Evolutionary conservation across 345 rosid genomes (phyloP).

Genomic region (Citrus australasica): DNA sequence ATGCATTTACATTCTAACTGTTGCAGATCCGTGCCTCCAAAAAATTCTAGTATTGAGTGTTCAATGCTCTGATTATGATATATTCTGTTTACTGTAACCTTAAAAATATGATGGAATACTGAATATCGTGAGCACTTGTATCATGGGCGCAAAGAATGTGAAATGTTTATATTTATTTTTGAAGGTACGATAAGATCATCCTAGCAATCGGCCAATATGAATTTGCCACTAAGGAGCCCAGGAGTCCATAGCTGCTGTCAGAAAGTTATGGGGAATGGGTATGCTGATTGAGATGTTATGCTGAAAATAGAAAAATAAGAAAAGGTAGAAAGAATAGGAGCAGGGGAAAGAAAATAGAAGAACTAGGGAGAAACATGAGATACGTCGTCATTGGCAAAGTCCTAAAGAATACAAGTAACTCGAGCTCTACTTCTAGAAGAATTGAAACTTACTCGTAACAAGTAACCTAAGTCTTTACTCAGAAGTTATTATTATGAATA

Average conservation of each 20-base stretch:
- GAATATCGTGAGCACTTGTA: not conserved
- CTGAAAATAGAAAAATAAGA: not conserved
- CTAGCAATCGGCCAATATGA: too few relatives aligned
- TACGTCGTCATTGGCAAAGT: not conserved
- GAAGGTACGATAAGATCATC: not conserved
- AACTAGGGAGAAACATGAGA: not conserved
- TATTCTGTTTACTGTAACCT: not conserved
- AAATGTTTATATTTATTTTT: not conserved
- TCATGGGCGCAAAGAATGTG: not conserved
- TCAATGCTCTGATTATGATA: not conserved
- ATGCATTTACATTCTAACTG: not conserved
- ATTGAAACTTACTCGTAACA: not conserved
- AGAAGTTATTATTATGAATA: not conserved
- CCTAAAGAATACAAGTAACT: not conserved
- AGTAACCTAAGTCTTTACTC: not conserved
- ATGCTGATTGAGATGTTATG: not conserved
- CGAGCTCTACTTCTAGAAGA: not conserved
- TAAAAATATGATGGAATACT: not conserved
- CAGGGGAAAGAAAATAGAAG: not conserved
- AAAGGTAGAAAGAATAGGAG: not conserved
- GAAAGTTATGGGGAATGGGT: not conserved
- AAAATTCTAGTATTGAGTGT: not conserved
- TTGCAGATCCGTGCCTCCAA: not conserved
- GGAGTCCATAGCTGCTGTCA: not conserved
- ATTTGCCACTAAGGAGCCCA: too few relatives aligned